Percentiles rank a stretch among this genome's conserved stretches.
phyloP scores from a whole-genome alignment of 108 stramenopile genomes.

The Epipyxis sp. region DNA sequence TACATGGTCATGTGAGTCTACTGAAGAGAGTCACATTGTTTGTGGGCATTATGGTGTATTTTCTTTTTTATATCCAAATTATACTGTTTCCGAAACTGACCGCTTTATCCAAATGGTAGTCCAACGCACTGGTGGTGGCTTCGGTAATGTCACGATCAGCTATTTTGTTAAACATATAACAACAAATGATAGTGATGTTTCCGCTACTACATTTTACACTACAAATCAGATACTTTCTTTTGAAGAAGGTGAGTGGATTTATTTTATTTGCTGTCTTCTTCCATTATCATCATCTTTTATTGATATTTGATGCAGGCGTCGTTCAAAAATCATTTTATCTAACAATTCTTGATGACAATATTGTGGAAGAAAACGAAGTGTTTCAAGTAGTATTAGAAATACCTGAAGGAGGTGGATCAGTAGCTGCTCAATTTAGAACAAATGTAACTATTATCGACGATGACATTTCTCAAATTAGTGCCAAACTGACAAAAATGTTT shows the following conservation, averaged over 20 bases:
- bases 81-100: slow-evolving; percentile 53
- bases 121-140: slow-evolving; percentile 61
- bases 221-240: slow-evolving; percentile 56
- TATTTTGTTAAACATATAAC: slow-evolving; percentile 58
- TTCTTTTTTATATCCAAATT: slow-evolving; percentile 57
- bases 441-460: slow-evolving; percentile 62
- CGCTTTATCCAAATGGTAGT: slow-evolving; percentile 56
- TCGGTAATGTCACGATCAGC: slow-evolving; percentile 53
- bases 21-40: slow-evolving; percentile 39
- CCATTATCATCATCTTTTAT: neutral
- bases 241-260: slow-evolving; percentile 1
- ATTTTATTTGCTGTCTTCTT: neutral
- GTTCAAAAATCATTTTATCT: slow-evolving; percentile 58
- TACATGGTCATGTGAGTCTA: slow-evolving; percentile 3
- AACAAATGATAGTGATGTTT: slow-evolving; percentile 55
- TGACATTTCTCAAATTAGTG: slow-evolving; percentile 31
- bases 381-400: slow-evolving; percentile 35
- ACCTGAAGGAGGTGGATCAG: slow-evolving; percentile 39
- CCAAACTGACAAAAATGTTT: neutral
- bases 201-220: slow-evolving; percentile 59
- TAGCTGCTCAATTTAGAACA: slow-evolving; percentile 54
- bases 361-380: slow-evolving; percentile 49
- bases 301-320: slow-evolving; percentile 41
- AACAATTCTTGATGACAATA: slow-evolving; percentile 62
- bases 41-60: slow-evolving; percentile 67